phyloP scores from a whole-genome alignment of 139 green algal species.

The Ettlia oleoabundans region DNA sequence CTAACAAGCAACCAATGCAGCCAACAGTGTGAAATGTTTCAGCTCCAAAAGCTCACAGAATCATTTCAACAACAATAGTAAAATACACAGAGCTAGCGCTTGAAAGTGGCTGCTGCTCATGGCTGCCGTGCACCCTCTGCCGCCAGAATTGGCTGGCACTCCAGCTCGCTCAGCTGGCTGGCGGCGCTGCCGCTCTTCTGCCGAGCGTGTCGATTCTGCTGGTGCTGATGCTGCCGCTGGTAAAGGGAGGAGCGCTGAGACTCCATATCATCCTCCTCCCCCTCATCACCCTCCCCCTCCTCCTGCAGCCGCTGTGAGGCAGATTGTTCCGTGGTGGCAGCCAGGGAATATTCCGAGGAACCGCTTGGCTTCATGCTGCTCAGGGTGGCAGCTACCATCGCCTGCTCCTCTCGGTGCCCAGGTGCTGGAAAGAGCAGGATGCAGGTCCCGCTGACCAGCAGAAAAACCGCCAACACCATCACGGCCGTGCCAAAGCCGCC shows the following conservation, averaged over 20 bases:
- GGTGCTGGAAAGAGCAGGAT: slow-evolving; percentile 40
- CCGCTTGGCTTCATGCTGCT: not conserved
- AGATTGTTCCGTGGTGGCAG: not conserved
- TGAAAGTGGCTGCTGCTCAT: no score
- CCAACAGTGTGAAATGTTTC: no score
- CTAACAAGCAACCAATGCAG: no score
- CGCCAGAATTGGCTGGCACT: slow-evolving; percentile 20
- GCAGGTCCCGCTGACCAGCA: slow-evolving; percentile 24
- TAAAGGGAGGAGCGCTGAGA: not conserved
- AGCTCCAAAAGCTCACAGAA: no score
- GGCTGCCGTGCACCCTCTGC: not conserved
- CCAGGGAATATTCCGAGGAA: not conserved
- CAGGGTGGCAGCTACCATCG: not conserved
- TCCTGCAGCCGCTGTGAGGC: not conserved
- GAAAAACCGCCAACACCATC: slow-evolving; percentile 24
- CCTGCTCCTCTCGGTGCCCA: not conserved
- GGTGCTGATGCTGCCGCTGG: not conserved
- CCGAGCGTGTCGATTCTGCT: not conserved
- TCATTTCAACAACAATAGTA: no score
- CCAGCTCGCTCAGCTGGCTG: not conserved
- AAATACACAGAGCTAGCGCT: no score
- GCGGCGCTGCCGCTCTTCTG: not conserved
- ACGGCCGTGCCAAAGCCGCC: slow-evolving; percentile 39
- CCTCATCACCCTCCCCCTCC: not conserved
- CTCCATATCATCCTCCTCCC: not conserved